Evolutionary conservation across 352 stramenopile genomes (phyloP).

Genomic region (Plasmopara muralis): DNA sequence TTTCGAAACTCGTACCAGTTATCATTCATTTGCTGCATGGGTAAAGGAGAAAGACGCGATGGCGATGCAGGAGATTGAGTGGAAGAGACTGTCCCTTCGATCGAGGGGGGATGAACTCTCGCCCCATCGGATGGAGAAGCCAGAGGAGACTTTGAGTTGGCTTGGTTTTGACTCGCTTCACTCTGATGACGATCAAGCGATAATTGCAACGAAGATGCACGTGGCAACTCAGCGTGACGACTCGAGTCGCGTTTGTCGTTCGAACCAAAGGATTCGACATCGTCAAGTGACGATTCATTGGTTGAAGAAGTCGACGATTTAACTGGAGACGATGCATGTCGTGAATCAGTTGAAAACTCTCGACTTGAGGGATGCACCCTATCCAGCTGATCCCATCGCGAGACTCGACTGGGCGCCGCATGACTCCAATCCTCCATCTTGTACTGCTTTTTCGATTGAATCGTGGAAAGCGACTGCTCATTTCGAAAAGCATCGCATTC

Average conservation of each 20-base stretch:
- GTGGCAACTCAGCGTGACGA: conserved; percentile 8
- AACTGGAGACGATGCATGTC: not conserved
- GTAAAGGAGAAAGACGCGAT: no score
- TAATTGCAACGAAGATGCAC: not conserved
- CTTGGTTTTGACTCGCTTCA: no score
- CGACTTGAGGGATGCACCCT: not conserved
- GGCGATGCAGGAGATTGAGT: no score
- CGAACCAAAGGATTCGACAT: not conserved
- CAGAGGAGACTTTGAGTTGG: no score
- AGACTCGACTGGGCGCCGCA: not conserved
- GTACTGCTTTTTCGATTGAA: not conserved
- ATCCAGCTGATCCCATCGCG: not conserved
- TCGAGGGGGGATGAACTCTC: no score
- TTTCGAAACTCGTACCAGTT: conserved; percentile 57
- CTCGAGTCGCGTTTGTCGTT: conserved; percentile 12
- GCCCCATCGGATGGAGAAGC: no score
- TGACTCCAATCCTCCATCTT: not conserved
- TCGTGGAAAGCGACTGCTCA: not conserved
- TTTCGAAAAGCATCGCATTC: not conserved
- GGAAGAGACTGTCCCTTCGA: no score
- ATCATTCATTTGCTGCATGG: conserved; percentile 16
- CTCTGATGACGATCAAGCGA: not conserved
- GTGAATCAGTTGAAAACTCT: not conserved
- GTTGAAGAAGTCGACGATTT: no score
- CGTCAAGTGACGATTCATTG: not conserved